These are phyloP conservation scores for Ambrosia trifida DNA, from an alignment of 129 eudicot species.

Conservation along the genomic window DNA sequence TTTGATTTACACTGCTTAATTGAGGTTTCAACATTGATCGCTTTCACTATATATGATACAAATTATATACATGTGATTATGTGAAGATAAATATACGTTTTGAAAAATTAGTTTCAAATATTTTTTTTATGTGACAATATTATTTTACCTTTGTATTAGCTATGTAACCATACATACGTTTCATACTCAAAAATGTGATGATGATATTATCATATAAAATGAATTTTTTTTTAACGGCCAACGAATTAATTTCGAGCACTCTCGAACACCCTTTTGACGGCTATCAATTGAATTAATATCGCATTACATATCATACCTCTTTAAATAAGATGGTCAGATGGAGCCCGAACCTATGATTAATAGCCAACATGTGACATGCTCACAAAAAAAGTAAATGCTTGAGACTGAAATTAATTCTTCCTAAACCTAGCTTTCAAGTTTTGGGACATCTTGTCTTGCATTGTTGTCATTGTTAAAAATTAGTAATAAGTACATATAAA, in stretches of 20 bases:
- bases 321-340: constrained; percentile 36
- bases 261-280: too few species aligned
- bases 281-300: too few species aligned
- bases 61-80: too few species aligned
- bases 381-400: constrained; percentile 32
- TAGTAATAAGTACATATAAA: constrained; percentile 36
- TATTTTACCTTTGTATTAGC: not conserved
- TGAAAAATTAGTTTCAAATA: too few species aligned
- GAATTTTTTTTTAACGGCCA: too few species aligned
- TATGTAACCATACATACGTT: constrained; percentile 8
- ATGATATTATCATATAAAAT: constrained; percentile 5
- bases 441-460: constrained; percentile 47
- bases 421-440: constrained; percentile 42
- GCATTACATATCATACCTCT: constrained; percentile 1
- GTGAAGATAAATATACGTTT: too few species aligned
- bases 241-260: too few species aligned
- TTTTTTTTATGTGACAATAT: not conserved
- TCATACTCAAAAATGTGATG: constrained; percentile 2
- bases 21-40: too few species aligned
- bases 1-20: too few species aligned
- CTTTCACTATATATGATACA: too few species aligned
- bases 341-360: constrained; percentile 37
- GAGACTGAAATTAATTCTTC: constrained; percentile 29
- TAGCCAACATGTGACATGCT: constrained; percentile 54
- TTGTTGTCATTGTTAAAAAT: constrained; percentile 42